Evolutionary conservation across 257 asterid species (phyloP).

Genomic region (Solanum virginianum): DNA sequence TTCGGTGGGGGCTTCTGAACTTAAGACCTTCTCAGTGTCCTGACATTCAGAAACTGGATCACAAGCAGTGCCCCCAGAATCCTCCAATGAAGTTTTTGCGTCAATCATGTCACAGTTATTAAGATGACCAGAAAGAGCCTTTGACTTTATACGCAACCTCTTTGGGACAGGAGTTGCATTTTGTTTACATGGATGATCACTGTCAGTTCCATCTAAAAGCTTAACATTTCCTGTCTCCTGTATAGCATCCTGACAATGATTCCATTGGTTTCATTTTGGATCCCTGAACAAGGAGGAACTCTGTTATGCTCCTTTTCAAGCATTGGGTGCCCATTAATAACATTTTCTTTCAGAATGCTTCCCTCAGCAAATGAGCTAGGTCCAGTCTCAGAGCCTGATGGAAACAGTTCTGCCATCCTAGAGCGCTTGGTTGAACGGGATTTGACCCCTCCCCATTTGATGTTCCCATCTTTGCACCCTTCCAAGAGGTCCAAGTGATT

Average conservation of each 20-base stretch:
- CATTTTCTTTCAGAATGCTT: conserved; percentile 22
- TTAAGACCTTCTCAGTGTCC: conserved; percentile 12
- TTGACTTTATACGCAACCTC: conserved; percentile 58
- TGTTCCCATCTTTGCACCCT: conserved; percentile 52
- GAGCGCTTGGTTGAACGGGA: conserved; percentile 71
- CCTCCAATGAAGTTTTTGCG: conserved; percentile 21
- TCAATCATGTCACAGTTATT: conserved; percentile 20
- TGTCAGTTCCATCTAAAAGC: conserved; percentile 19
- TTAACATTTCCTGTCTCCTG: conserved; percentile 18
- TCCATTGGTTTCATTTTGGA: conserved; percentile 27
- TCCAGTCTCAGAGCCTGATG: conserved; percentile 27
- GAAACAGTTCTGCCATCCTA: conserved; percentile 42
- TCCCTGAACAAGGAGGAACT: conserved; percentile 16
- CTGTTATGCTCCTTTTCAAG: conserved; percentile 17
- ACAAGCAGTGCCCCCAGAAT: conserved; percentile 13
- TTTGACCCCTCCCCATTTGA: conserved; percentile 88
- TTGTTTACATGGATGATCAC: conserved; percentile 20
- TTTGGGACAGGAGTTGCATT: conserved; percentile 33
- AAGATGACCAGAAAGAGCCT: conserved; percentile 25
- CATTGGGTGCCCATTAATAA: conserved; percentile 19
- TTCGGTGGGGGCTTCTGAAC: conserved; percentile 12
- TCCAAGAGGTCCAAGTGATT: conserved; percentile 53
- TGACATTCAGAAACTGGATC: conserved; percentile 11
- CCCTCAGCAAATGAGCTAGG: conserved; percentile 31
- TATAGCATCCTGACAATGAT: conserved; percentile 3